A percentile compares a stretch with the other conserved stretches of the same genome.
phyloP scores from a whole-genome alignment of 768 basidiomycete genomes.

The Lentinula guzmanii region DNA sequence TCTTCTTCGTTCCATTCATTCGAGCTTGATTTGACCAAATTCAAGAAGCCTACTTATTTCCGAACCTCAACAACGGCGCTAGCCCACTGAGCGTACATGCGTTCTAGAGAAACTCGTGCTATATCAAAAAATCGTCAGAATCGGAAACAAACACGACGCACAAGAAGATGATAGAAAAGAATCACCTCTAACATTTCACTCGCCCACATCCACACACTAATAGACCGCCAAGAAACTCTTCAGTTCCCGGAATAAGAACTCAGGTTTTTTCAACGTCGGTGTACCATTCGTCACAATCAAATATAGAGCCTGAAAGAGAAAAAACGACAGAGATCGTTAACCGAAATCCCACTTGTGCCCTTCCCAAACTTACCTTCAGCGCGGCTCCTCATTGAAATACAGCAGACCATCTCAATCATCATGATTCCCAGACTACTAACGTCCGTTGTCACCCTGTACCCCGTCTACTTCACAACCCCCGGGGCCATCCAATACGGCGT shows the following conservation, averaged over 20 bases:
- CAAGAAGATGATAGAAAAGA: constrained; percentile 9
- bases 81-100: constrained; percentile 78
- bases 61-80: constrained; percentile 81
- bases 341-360: background rate
- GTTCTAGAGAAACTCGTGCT: constrained; percentile 95
- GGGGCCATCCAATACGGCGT: constrained; percentile 99
- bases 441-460: constrained; percentile 86
- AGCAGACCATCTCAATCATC: constrained; percentile 99
- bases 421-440: constrained; percentile 97
- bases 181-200: constrained; percentile 78
- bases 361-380: constrained; percentile 37
- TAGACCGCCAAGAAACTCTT: constrained; percentile 98
- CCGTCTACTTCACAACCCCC: constrained; percentile 96
- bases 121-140: constrained; percentile 3
- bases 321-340: background rate
- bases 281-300: constrained; percentile 98
- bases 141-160: background rate
- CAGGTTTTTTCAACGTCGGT: constrained; percentile 95
- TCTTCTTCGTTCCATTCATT: background rate
- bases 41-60: constrained; percentile 44
- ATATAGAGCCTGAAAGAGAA: constrained; percentile 55
- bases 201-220: constrained; percentile 93
- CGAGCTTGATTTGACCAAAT: no score
- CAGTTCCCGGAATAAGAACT: constrained; percentile 83
- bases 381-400: constrained; percentile 90